Evolutionary conservation across 177 flowering plant species (phyloP).

Genomic region (Vitis hybrid): DNA sequence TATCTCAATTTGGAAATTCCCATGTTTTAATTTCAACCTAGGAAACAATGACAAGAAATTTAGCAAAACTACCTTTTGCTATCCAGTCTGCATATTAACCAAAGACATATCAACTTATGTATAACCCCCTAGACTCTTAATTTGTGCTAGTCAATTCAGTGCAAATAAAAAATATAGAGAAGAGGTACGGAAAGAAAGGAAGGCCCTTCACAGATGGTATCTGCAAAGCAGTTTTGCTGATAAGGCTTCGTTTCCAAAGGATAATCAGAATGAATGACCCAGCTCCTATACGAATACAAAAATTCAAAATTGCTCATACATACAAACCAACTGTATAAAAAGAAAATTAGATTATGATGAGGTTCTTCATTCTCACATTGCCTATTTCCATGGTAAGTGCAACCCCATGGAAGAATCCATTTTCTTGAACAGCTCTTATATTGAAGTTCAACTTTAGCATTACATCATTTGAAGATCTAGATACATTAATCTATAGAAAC

Average conservation of each 20-base stretch:
- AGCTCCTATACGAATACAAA: constrained; percentile 26
- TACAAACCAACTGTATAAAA: no score
- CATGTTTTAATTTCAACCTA: constrained; percentile 37
- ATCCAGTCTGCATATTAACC: no score
- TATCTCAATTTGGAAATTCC: constrained; percentile 42
- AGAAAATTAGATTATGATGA: no score
- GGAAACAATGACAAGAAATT: background rate
- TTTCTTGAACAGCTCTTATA: constrained; percentile 33
- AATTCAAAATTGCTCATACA: no score
- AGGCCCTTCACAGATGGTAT: constrained; percentile 45
- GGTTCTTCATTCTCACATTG: constrained; percentile 1
- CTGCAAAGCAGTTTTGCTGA: constrained; percentile 36
- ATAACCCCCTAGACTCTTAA: no score
- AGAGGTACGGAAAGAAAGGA: background rate
- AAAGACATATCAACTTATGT: constrained; percentile 21
- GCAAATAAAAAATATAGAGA: background rate
- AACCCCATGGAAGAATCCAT: constrained; percentile 50
- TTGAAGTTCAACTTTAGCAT: constrained; percentile 34
- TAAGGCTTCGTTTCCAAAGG: constrained; percentile 29
- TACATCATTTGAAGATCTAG: constrained; percentile 28
- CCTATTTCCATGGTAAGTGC: constrained; percentile 36
- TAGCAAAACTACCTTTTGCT: background rate
- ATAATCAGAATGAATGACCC: constrained; percentile 34
- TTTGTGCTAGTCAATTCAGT: background rate
- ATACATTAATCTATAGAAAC: constrained; percentile 32